Conservation (phyloP, 805 yeast genomes). For the Wickerhamomyces canadensis region DNA sequence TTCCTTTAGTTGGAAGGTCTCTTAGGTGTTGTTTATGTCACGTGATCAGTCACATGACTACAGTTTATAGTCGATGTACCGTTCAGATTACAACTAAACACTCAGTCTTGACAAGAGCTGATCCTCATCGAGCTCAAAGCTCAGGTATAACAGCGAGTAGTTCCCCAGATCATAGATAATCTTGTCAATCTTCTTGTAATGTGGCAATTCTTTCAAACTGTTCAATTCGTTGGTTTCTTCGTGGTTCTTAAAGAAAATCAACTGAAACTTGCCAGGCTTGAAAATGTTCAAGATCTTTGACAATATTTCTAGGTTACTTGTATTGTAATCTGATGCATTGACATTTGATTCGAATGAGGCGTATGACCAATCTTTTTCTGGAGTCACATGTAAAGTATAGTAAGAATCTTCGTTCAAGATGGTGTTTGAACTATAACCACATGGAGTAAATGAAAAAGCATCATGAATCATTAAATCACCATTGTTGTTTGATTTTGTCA, state of each 20-base stretch:
- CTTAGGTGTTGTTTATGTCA: too few relatives aligned
- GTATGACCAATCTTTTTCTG: conserved; percentile 90
- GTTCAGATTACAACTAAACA: too few relatives aligned
- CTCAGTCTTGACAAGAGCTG: too few relatives aligned
- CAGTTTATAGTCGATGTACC: too few relatives aligned
- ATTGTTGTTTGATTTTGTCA: not conserved
- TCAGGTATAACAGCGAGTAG: conserved; percentile 66
- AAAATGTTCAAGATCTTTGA: conserved; percentile 56
- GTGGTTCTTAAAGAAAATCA: conserved; percentile 40
- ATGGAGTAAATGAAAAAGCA: conserved; percentile 87
- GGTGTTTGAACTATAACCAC: conserved; percentile 92
- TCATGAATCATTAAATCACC: conserved; percentile 53
- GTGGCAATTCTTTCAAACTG: conserved; percentile 29
- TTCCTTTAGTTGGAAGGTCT: too few relatives aligned
- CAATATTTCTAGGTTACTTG: conserved; percentile 49
- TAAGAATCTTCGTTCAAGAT: conserved; percentile 57
- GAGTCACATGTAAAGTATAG: conserved; percentile 90
- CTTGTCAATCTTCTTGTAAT: conserved; percentile 60
- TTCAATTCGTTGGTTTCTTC: conserved; percentile 31
- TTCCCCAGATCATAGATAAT: conserved; percentile 70
- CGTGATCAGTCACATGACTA: too few relatives aligned
- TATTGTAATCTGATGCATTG: conserved; percentile 36
- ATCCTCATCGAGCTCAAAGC: conserved; percentile 41
- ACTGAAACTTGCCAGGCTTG: conserved; percentile 70
- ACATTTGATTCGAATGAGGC: conserved; percentile 94